These are phyloP conservation scores for Nitzschia sp. DNA, from an alignment of 108 stramenopile species.

Conservation along the genomic window DNA sequence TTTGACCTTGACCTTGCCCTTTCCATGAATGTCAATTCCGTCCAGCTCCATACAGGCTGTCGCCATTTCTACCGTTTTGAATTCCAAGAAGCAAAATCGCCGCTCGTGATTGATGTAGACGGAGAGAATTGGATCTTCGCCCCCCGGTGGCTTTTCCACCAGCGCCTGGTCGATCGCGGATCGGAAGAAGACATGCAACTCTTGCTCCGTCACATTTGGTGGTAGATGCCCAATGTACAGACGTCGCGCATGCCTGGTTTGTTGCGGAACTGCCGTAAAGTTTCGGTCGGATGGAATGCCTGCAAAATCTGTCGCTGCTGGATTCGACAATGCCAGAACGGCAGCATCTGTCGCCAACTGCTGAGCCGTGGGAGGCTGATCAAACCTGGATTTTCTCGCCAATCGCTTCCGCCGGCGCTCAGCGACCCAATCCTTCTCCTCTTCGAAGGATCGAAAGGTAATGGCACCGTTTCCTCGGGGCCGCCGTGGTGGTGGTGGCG, in stretches of 20 bases:
- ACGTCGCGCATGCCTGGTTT: constrained; percentile 93
- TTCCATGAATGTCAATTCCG: constrained; percentile 81
- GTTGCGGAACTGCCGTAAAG: constrained; percentile 63
- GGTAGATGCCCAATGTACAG: constrained; percentile 94
- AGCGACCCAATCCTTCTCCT: constrained; percentile 82
- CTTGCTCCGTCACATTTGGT: constrained; percentile 73
- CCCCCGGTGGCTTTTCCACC: constrained; percentile 23
- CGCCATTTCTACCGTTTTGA: constrained; percentile 91
- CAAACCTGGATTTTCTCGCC: constrained; percentile 64
- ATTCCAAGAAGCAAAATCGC: constrained; percentile 95
- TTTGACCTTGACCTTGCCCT: constrained; percentile 89
- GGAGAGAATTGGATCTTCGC: constrained; percentile 85
- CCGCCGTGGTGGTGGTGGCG: constrained; percentile 12
- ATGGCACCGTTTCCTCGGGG: constrained; percentile 23
- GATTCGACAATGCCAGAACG: constrained; percentile 31
- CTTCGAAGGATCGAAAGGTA: constrained; percentile 66
- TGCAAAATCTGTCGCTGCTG: constrained; percentile 43
- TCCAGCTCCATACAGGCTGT: constrained; percentile 91
- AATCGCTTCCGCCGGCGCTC: constrained; percentile 76
- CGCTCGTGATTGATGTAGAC: constrained; percentile 95
- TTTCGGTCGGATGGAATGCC: constrained; percentile 38
- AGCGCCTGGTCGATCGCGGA: constrained; percentile 70
- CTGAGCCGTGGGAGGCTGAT: constrained; percentile 70
- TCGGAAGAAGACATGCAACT: constrained; percentile 85
- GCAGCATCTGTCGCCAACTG: constrained; percentile 64